Evolutionary conservation across 306 rosid species (phyloP), one percentile per base, ranked within the genome.

Genomic region (Sesbania bispinosa): DNA sequence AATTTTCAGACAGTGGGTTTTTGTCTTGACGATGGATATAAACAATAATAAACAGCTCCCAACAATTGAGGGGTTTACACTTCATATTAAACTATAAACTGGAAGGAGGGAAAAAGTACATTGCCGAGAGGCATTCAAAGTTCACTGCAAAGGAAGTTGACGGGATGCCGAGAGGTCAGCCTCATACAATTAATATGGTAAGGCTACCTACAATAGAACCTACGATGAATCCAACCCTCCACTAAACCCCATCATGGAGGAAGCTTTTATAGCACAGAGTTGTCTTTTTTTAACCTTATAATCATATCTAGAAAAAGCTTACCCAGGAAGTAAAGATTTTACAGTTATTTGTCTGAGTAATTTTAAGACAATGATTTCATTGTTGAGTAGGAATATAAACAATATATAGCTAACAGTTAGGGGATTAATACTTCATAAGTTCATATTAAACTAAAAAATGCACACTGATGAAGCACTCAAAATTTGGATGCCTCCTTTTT

Each of bases 281-380:
- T n/a, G n/a, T n/a, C n/a, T n/a, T n/a, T n/a, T n/a, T n/a, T n/a
- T n/a, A n/a, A n/a, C n/a, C n/a, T n/a, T n/a, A n/a, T n/a, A n/a
- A n/a, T n/a, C 74, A 71, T 58, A 77, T 70, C 27, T 65, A 62
- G 62, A 42, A 45, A 29, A 50, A 36, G 79, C 23, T 42, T 79
- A 87, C 96, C 89, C 77, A 36, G 86, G 79, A 33, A 87, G 81
- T 20, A 90, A 79, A 70, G 86, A 75, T 71, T 69, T 85, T 48
- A n/a, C n/a, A n/a, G 63, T 14, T 32, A 55, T 55, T 36, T 29
- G n/a, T 27, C 27, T 55, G 50, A 2, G 41, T 63, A 7, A 63
- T 63, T 62, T 63, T 24, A 42, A 38, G 10, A 14, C 10, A 11
- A 42, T n/a, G 3, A 16, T 67, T 2, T 32, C 16, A n/a, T n/a